These are phyloP conservation scores for Syzygium syzygioides DNA, from an alignment of 441 rosid genomes.

Conservation along the genomic window DNA sequence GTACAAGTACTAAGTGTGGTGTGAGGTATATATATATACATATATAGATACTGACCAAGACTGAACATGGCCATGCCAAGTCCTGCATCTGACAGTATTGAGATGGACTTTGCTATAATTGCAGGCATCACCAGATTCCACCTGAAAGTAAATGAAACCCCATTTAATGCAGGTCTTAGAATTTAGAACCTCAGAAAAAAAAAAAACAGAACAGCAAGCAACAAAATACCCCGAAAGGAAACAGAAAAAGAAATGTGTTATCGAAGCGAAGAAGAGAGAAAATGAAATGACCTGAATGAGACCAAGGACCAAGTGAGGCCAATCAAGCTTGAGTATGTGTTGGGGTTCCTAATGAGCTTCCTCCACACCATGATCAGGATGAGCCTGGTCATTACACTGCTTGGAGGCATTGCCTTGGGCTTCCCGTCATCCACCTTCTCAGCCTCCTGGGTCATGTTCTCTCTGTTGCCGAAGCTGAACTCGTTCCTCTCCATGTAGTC, in stretches of 20 bases:
- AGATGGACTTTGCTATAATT: constrained; percentile 9
- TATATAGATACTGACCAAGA: constrained; percentile 1
- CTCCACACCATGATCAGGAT: constrained; percentile 13
- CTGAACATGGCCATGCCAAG: constrained; percentile 16
- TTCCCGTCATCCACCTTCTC: constrained; percentile 3
- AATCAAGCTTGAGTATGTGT: constrained; percentile 12
- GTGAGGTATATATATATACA: neutral
- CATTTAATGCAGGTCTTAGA: neutral
- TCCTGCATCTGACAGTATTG: constrained; percentile 11
- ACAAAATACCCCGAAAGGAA: neutral
- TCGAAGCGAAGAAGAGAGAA: neutral
- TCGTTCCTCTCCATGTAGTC: neutral
- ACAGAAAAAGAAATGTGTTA: neutral
- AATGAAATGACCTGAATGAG: constrained; percentile 3
- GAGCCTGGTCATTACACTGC: constrained; percentile 12
- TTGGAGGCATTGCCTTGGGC: constrained; percentile 5
- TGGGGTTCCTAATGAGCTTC: constrained; percentile 13
- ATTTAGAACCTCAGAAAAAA: neutral
- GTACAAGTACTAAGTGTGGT: neutral
- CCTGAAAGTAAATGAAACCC: neutral
- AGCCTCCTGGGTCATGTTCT: neutral
- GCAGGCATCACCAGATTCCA: constrained; percentile 12
- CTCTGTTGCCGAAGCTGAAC: constrained; percentile 3
- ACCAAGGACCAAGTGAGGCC: constrained; percentile 10
- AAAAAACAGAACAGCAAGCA: neutral